These are phyloP conservation scores for Carpinus fangiana DNA, from an alignment of 306 rosid genomes.

Conservation along the genomic window DNA sequence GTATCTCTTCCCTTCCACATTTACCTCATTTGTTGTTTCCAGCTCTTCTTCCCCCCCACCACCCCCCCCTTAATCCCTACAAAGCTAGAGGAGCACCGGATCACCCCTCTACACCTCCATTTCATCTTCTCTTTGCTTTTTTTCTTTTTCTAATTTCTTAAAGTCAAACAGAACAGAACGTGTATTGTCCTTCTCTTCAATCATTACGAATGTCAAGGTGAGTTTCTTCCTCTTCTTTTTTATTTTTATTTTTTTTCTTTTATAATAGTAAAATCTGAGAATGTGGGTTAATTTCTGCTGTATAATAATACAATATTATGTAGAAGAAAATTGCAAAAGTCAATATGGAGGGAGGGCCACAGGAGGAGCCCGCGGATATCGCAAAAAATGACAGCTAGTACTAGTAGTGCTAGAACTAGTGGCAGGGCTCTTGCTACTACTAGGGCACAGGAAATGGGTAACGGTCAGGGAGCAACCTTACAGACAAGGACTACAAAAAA, in stretches of 20 bases:
- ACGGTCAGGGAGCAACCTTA: conserved; percentile 43
- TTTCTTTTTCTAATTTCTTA: not conserved
- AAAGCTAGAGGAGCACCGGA: conserved; percentile 6
- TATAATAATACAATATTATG: not conserved
- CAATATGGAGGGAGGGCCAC: conserved; percentile 36
- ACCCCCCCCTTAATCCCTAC: not conserved
- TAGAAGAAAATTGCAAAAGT: conserved; percentile 37
- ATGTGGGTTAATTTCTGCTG: conserved; percentile 20
- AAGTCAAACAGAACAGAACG: not conserved
- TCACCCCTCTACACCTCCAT: not conserved
- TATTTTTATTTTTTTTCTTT: not conserved
- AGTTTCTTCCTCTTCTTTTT: conserved; percentile 10
- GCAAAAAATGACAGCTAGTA: conserved; percentile 25
- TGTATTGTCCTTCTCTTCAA: not conserved
- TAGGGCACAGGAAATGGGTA: conserved; percentile 11
- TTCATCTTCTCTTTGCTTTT: not conserved
- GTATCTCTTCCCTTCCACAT: conserved; percentile 7
- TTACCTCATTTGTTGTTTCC: not conserved
- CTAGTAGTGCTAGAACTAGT: not conserved
- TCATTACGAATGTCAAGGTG: conserved; percentile 46
- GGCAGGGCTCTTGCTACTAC: not conserved
- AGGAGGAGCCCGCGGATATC: conserved; percentile 59
- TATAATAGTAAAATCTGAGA: conserved; percentile 7
- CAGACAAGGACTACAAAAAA: conserved; percentile 44
- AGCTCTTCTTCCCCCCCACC: not conserved